These are phyloP conservation scores for Cladosporium sphaerospermum DNA, from an alignment of 2,329 filamentous ascomycete species.

Conservation along the genomic window DNA sequence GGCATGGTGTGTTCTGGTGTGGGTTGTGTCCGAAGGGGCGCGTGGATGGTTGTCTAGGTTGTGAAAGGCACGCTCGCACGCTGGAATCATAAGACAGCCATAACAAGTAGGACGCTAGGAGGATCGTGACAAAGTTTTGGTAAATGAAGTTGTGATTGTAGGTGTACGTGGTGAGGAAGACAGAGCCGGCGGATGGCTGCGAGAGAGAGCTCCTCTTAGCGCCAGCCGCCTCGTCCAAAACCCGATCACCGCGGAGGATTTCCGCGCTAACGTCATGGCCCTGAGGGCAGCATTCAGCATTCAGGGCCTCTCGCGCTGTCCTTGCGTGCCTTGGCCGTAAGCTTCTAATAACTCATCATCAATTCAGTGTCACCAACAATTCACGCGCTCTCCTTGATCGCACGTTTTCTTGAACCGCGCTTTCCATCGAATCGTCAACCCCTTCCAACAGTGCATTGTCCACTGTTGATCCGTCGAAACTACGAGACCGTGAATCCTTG, in stretches of 20 bases:
- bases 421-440: too few species aligned
- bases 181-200: background rate
- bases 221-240: background rate
- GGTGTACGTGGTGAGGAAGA: background rate
- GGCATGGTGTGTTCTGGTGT: slow-evolving; percentile 6
- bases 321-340: too few species aligned
- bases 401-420: too few species aligned
- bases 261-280: background rate
- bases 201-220: background rate
- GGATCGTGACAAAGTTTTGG: background rate
- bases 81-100: slow-evolving; percentile 2
- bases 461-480: too few species aligned
- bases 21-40: background rate
- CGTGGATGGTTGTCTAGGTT: background rate
- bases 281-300: background rate
- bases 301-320: too few species aligned
- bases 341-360: too few species aligned
- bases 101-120: background rate
- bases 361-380: too few species aligned
- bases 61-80: slow-evolving; percentile 2
- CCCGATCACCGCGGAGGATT: background rate
- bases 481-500: too few species aligned
- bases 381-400: too few species aligned
- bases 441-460: too few species aligned
- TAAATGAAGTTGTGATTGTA: background rate